Evolutionary conservation across 139 green algal genomes (phyloP), one percentile per base, ranked within the genome.

Genomic region (Nannochloris sp.): DNA sequence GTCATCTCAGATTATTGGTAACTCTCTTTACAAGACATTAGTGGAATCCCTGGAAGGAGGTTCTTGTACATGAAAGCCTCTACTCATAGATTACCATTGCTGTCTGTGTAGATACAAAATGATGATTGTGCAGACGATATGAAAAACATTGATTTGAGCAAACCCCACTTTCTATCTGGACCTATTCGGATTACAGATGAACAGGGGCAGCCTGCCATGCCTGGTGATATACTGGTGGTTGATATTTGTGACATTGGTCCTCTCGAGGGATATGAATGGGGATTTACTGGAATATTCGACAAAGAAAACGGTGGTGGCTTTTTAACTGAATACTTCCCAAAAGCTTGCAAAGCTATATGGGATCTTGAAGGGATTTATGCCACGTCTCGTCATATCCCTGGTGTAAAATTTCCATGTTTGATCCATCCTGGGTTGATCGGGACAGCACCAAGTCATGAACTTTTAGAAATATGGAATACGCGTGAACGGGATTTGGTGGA

Each of bases 201-300:
- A 17, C 36, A 76, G 0, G 79, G 71, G 3, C 49, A 58, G 49
- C 74, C 79, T 20, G 84, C 84, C 1, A 50, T 72, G 46, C 83
- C 84, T 6, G 84, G 84, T 12, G 83, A 91, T 63, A 70, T 91
- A 51, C 62, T 90, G 48, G 64, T 65, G n/a, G 83, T 91, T 26
- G 82, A 91, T 70, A 71, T 91, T 12, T 82, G 69, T 61, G 83
- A 91, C 59, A 61, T 91, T 55, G 84, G 84, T 2, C 59, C 80
- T 5, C 69, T 66, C 17, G 6, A 59, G 50, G 63, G 63, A 59
- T 69, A 85, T 30, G 79, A 86, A 68, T 90, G 84, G 84, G 84
- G 84, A 46, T 90, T 85, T 72, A 89, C 82, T 30, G 84, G 84
- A 13, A 85, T 70, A 2, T 90, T 90, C 56, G 73, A 90, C 76